Percentiles rank a stretch among this genome's conserved stretches.
Evolutionary conservation across 805 yeast species (phyloP).

Genomic region (Grigorovia transvaalensis): DNA sequence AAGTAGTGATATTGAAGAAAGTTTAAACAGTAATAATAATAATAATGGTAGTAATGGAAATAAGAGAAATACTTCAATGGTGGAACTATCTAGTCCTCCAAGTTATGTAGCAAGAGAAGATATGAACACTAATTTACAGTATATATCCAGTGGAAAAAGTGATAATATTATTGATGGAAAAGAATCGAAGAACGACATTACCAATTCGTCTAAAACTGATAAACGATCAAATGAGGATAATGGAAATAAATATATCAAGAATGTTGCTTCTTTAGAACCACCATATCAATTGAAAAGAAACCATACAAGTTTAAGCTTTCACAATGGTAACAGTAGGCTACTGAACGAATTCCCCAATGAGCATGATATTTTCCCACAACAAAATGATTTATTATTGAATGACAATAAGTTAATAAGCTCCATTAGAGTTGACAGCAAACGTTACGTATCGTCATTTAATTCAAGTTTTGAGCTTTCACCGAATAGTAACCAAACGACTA

Average conservation of each 20-base stretch:
- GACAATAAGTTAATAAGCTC: neutral
- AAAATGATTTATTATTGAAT: neutral
- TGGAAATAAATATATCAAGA: neutral
- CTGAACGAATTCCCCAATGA: neutral
- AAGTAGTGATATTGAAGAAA: neutral
- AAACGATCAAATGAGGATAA: neutral
- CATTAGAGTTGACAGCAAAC: slow-evolving; percentile 11
- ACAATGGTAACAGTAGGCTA: neutral
- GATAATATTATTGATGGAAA: neutral
- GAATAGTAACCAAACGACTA: neutral
- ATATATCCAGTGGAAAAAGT: neutral
- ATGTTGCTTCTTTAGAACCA: slow-evolving; percentile 3
- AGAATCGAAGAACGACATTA: neutral
- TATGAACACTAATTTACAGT: neutral
- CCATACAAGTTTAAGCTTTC: slow-evolving; percentile 13
- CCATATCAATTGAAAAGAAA: slow-evolving; percentile 11
- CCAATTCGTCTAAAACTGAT: neutral
- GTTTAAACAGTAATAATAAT: no score
- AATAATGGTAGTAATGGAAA: neutral
- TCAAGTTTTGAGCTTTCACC: slow-evolving; percentile 28
- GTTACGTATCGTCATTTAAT: slow-evolving; percentile 27
- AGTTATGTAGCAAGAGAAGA: neutral
- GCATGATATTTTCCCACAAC: neutral
- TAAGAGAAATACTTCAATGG: neutral
- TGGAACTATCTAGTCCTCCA: neutral